Conservation (phyloP, 176 grass and related monocot genomes). For the Puya raimondii region DNA sequence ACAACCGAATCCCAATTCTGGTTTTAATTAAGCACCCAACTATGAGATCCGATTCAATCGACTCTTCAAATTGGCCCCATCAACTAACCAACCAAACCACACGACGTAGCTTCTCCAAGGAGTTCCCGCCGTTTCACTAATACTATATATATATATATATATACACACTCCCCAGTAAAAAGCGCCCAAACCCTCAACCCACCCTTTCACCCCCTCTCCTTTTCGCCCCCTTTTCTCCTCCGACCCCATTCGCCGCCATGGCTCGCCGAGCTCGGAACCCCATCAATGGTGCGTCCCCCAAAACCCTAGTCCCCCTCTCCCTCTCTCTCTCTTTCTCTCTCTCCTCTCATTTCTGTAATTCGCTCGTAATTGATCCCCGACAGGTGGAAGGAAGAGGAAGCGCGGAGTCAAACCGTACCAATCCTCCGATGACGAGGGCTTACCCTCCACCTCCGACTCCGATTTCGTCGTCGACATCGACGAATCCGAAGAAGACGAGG, state of each 20-base stretch:
- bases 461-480: conserved; percentile 23
- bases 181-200: not conserved
- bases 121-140: conserved; percentile 51
- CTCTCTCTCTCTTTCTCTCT: not conserved
- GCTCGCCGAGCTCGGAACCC: conserved; percentile 3
- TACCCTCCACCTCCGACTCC: conserved; percentile 17
- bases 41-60: too few species aligned
- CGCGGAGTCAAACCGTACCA: not conserved
- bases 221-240: conserved; percentile 20
- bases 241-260: not conserved
- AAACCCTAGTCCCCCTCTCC: not conserved
- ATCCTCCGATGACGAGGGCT: not conserved
- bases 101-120: conserved; percentile 1
- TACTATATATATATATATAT: not conserved
- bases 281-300: not conserved
- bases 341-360: too few species aligned
- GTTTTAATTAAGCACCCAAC: too few species aligned
- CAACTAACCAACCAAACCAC: too few species aligned
- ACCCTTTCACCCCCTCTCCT: not conserved
- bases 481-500: conserved; percentile 21
- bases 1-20: too few species aligned
- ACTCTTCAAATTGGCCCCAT: too few species aligned
- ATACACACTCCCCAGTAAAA: not conserved
- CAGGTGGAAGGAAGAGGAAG: not conserved
- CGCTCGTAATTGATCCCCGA: not conserved